Evolutionary conservation across 2,329 filamentous ascomycete genomes (phyloP).

Genomic region (Bipolaris victoriae): DNA sequence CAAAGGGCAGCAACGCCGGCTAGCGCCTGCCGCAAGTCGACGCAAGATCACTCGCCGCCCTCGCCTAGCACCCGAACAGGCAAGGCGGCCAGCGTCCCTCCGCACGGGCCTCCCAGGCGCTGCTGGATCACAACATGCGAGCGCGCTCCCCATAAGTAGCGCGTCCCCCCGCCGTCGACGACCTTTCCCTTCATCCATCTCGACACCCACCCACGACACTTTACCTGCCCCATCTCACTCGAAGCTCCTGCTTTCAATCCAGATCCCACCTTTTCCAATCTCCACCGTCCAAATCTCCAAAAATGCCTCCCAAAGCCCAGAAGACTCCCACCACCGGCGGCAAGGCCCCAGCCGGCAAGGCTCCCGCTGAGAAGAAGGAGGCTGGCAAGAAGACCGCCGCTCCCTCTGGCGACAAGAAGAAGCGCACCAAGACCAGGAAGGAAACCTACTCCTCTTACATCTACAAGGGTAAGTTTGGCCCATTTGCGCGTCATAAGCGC

Average conservation of each 20-base stretch:
- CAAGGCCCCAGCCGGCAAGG: constrained; percentile 85
- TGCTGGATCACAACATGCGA: constrained; percentile 50
- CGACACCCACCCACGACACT: constrained; percentile 44
- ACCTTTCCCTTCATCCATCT: constrained; percentile 50
- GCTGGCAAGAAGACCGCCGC: constrained; percentile 98
- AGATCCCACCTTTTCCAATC: constrained; percentile 17
- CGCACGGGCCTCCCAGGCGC: constrained; percentile 42
- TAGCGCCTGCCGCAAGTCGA: constrained; percentile 20
- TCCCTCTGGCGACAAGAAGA: constrained; percentile 98
- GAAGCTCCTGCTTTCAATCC: constrained; percentile 16
- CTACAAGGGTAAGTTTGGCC: constrained; percentile 84
- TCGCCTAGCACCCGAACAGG: constrained; percentile 34
- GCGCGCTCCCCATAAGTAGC: constrained; percentile 51
- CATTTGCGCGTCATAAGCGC: constrained; percentile 20
- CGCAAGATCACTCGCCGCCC: constrained; percentile 35
- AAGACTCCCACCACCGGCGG: constrained; percentile 95
- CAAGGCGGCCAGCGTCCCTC: constrained; percentile 27
- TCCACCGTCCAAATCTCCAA: constrained; percentile 24
- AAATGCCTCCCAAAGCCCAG: constrained; percentile 98
- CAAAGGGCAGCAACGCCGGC: constrained; percentile 24
- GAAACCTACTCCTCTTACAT: constrained; percentile 99
- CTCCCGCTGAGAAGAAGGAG: constrained; percentile 98
- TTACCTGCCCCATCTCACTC: constrained; percentile 31
- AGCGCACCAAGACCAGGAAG: constrained; percentile 99
- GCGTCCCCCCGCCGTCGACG: constrained; percentile 51